Evolutionary conservation across 306 rosid genomes (phyloP), one percentile per base, ranked within the genome.

Genomic region (Trifolium repens): DNA sequence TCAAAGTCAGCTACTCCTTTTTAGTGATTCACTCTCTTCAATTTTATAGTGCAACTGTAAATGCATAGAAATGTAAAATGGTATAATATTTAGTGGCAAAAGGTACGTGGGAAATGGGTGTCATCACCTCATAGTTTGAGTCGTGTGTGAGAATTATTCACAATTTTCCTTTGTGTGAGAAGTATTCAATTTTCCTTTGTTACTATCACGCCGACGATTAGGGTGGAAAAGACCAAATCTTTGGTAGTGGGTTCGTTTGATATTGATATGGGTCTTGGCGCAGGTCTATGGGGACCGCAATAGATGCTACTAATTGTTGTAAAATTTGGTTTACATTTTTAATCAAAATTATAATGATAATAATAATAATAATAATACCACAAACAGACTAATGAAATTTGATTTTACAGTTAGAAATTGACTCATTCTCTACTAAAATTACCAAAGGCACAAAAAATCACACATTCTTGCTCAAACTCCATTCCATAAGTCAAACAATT

Each of bases 401-500:
- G 35, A 4, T 32, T 32, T 32, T 32, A 32, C 6, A 32, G 7
- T 32, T 0, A 32, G 35, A 32, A 32, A 32, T 4, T 32, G 35
- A 32, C 0, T 32, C 35, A 32, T 30, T 30, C 3, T 30, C 34
- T 30, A 30, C 15, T 11, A 16, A 61, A 74, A 30, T 62, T 64
- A 32, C 7, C 17, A 52, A 19, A 42, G 52, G 40, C 19, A 72
- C 44, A 42, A 72, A 30, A 69, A 58, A 54, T 34, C 37, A 22
- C 10, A 50, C 24, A 16, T 54, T 54, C 2, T 54, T 19, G 32
- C 34, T 55, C 39, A 73, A 44, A 19, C 60, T 61, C 24, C 8
- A 30, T 32, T 24, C 44, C 9, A 57, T 32, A 40, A 50, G 73
- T 78, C 44, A 53, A 71, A 79, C 2, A 5, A 55, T 8, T 17